Evolutionary conservation across 2,329 filamentous ascomycete species (phyloP).

Genomic region (Diaporthe nobilis): DNA sequence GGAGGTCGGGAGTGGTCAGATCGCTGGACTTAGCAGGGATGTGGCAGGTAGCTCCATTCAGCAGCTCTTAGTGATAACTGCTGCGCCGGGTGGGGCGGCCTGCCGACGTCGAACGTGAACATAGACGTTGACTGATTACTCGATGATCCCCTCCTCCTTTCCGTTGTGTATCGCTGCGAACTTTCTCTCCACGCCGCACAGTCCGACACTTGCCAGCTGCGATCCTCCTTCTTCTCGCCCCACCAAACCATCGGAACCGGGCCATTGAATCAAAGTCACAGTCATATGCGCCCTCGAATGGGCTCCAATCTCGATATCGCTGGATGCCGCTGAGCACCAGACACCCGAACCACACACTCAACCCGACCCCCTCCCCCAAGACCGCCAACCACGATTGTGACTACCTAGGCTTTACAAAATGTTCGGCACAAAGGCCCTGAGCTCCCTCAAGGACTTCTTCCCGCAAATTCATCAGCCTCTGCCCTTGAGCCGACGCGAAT

Average conservation of each 20-base stretch:
- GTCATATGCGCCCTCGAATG: slow-evolving; percentile 23
- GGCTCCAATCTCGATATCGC: not conserved
- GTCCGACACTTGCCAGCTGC: not conserved
- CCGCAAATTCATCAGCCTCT: slow-evolving; percentile 66
- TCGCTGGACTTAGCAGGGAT: not conserved
- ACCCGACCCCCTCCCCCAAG: not conserved
- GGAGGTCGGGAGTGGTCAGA: not conserved
- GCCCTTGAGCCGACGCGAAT: slow-evolving; percentile 64
- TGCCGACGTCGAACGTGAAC: not conserved
- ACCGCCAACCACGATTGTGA: slow-evolving; percentile 40
- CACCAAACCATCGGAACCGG: not conserved
- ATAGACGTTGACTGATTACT: not conserved
- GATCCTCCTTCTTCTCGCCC: not conserved
- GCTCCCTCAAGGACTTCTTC: slow-evolving; percentile 58
- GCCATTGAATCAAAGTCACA: not conserved
- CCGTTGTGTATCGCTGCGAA: not conserved
- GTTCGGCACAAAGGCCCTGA: slow-evolving; percentile 54
- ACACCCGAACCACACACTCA: not conserved
- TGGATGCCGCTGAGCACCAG: not conserved
- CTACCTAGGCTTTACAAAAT: slow-evolving; percentile 43
- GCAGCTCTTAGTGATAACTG: not conserved
- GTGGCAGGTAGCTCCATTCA: not conserved
- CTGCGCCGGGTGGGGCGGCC: not conserved
- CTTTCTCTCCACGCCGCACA: too few relatives aligned
- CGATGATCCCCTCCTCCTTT: not conserved